Conservation (phyloP, 1,139 yeast species). For the Sporopachydermia cereana region DNA sequence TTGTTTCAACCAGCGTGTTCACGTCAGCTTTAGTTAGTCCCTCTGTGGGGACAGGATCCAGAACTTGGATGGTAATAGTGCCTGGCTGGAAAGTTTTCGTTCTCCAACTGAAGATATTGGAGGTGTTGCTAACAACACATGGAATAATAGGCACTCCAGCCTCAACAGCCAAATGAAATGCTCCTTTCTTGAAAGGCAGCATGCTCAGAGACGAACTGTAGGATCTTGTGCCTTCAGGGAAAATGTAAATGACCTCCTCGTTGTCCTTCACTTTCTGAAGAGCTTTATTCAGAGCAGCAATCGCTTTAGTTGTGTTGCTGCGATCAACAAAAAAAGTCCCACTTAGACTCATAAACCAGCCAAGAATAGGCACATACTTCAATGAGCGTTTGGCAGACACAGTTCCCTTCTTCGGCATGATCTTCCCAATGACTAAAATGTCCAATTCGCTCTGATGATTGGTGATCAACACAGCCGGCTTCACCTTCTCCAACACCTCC, state of each 20-base stretch:
- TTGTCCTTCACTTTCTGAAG: conserved; percentile 44
- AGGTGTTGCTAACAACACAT: conserved; percentile 74
- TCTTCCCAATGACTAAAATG: conserved; percentile 61
- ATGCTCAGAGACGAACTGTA: conserved; percentile 53
- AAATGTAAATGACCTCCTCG: conserved; percentile 67
- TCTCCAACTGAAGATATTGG: conserved; percentile 54
- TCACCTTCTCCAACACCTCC: conserved; percentile 31
- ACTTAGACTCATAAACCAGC: conserved; percentile 90
- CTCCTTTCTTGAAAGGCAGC: conserved; percentile 91
- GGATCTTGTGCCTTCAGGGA: conserved; percentile 95
- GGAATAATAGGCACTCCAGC: conserved; percentile 87
- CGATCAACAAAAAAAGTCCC: conserved; percentile 91
- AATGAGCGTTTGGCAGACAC: conserved; percentile 86
- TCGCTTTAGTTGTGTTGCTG: conserved; percentile 63
- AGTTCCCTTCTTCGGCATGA: conserved; percentile 81
- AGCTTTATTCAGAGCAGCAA: conserved; percentile 61
- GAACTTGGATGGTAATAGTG: conserved; percentile 50
- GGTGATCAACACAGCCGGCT: conserved; percentile 74
- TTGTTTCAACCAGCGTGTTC: conserved; percentile 32
- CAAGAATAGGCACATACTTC: conserved; percentile 81
- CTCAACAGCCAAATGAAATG: conserved; percentile 92
- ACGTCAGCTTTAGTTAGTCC: conserved; percentile 53
- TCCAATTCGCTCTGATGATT: conserved; percentile 93
- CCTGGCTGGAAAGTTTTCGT: conserved; percentile 49
- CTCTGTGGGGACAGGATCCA: conserved; percentile 54